Conservation (phyloP, 176 grass and related monocot genomes). For the Oryza glumipatula region DNA sequence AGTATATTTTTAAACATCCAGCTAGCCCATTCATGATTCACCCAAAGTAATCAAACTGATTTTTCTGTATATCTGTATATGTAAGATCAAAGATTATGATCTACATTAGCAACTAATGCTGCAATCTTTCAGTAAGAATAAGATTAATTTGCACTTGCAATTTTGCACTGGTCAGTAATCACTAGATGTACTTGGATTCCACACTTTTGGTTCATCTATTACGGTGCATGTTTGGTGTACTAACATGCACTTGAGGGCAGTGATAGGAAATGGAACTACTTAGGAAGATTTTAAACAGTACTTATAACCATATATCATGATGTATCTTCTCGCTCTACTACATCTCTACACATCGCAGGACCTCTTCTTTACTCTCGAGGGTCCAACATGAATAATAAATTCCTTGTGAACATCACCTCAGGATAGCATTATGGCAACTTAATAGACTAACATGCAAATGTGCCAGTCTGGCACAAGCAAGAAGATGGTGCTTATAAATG, state of each 20-base stretch:
- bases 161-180: neutral
- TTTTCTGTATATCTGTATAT: neutral
- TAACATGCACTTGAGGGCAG: neutral
- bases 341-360: conserved; percentile 23
- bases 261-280: neutral
- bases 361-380: conserved; percentile 40
- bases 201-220: conserved; percentile 5
- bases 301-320: neutral
- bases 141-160: neutral
- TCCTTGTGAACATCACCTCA: neutral
- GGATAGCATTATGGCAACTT: conserved; percentile 34
- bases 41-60: conserved; percentile 16
- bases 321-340: neutral
- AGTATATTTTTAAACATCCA: neutral
- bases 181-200: neutral
- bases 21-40: neutral
- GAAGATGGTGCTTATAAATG: conserved; percentile 16
- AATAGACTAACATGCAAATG: conserved; percentile 42
- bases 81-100: conserved; percentile 1
- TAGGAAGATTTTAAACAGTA: conserved; percentile 16
- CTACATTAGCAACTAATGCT: neutral
- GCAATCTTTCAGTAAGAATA: neutral
- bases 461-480: neutral
- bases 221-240: neutral
- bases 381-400: conserved; percentile 40